These are phyloP conservation scores for Yarrowia porcina DNA, from an alignment of 805 yeast species.

Conservation along the genomic window DNA sequence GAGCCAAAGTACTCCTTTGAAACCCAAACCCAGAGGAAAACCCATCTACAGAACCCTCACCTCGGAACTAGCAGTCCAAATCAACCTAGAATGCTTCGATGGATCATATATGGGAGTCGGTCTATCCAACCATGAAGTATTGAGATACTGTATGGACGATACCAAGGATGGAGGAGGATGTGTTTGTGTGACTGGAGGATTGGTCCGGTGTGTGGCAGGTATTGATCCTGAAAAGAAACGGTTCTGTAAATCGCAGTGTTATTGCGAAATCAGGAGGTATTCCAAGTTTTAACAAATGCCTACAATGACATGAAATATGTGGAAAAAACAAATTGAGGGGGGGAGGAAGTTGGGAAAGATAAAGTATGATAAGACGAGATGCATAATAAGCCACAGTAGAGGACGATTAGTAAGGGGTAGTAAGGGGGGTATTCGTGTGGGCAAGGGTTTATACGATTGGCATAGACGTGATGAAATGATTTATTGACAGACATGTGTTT, in stretches of 20 bases:
- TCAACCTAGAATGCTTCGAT: conserved; percentile 6
- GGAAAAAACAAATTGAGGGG: no score
- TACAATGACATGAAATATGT: no score
- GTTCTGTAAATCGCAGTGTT: conserved; percentile 1
- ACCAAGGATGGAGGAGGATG: conserved; percentile 1
- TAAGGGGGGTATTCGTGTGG: no score
- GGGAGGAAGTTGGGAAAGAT: not conserved
- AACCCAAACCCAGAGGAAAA: not conserved
- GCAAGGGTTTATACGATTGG: no score
- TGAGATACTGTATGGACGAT: not conserved
- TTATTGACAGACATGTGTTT: no score
- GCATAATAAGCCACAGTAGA: not conserved
- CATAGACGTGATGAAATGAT: no score
- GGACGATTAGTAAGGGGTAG: no score
- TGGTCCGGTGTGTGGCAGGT: not conserved
- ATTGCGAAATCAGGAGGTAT: not conserved
- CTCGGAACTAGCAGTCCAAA: not conserved
- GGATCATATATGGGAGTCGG: not conserved
- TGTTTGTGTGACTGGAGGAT: conserved; percentile 4
- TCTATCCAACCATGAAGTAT: not conserved
- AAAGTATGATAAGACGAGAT: conserved; percentile 1
- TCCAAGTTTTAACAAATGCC: not conserved
- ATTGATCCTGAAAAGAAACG: not conserved
- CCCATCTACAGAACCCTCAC: conserved; percentile 5
- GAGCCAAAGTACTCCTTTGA: not conserved